Evolutionary conservation across 345 rosid species (phyloP).

Genomic region (Populus alba): DNA sequence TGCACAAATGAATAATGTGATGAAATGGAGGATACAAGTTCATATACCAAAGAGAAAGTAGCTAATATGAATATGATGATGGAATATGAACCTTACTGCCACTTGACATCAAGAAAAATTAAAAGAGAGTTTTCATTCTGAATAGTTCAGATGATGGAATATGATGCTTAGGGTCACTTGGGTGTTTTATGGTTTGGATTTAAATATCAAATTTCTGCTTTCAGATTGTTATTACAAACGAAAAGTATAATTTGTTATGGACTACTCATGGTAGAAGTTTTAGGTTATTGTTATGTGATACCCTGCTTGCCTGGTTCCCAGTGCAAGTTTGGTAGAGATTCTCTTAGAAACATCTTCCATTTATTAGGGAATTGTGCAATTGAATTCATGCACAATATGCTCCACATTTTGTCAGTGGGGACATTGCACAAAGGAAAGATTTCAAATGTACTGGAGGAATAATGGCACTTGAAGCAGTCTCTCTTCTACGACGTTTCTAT

Average conservation of each 20-base stretch:
- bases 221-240: background rate
- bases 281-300: background rate
- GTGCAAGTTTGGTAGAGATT: background rate
- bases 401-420: constrained; percentile 23
- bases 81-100: background rate
- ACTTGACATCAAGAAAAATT: background rate
- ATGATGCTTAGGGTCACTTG: background rate
- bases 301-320: background rate
- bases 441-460: constrained; percentile 65
- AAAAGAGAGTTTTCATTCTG: background rate
- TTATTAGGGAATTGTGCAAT: constrained; percentile 4
- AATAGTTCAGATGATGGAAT: background rate
- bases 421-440: constrained; percentile 34
- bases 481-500: constrained; percentile 66
- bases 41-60: no score
- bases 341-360: background rate
- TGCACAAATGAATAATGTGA: background rate
- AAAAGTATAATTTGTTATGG: background rate
- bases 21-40: no score
- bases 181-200: background rate
- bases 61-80: no score
- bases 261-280: background rate
- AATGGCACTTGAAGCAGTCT: constrained; percentile 69
- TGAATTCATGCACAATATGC: background rate
- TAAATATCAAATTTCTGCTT: background rate